Conservation (phyloP, 805 yeast species). For the Monosporozyma solicola region DNA sequence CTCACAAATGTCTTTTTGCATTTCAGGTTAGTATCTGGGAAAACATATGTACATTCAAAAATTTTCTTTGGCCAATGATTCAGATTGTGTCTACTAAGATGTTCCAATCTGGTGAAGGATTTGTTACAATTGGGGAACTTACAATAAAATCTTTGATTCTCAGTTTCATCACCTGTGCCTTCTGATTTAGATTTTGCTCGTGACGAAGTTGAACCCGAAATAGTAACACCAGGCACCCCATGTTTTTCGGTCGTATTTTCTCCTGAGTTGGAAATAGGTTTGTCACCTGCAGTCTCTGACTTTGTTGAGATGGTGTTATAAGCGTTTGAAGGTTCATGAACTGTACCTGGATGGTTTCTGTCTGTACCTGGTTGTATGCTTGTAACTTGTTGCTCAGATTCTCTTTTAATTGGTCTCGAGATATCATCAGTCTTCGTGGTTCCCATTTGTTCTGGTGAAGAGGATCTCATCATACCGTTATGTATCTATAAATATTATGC, state of each 20-base stretch:
- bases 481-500: neutral
- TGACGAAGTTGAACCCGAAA: neutral
- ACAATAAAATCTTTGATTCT: slow-evolving; percentile 30
- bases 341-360: neutral
- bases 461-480: neutral
- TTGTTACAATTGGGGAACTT: slow-evolving; percentile 45
- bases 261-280: neutral
- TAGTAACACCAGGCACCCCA: neutral
- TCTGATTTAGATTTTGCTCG: neutral
- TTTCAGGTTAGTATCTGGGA: slow-evolving; percentile 22
- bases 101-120: slow-evolving; percentile 51
- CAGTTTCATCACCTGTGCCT: neutral
- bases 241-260: neutral
- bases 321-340: neutral
- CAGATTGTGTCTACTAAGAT: slow-evolving; percentile 50
- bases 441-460: neutral
- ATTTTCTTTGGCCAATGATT: slow-evolving; percentile 49
- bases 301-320: neutral
- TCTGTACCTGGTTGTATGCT: neutral
- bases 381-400: neutral
- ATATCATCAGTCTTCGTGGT: neutral
- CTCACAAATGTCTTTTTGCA: slow-evolving; percentile 58
- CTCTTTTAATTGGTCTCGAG: neutral
- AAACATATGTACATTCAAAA: slow-evolving; percentile 36
- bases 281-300: neutral